Evolutionary conservation across 768 basidiomycete genomes (phyloP), one percentile per base, ranked within the genome.

Genomic region (Zangia roseola): DNA sequence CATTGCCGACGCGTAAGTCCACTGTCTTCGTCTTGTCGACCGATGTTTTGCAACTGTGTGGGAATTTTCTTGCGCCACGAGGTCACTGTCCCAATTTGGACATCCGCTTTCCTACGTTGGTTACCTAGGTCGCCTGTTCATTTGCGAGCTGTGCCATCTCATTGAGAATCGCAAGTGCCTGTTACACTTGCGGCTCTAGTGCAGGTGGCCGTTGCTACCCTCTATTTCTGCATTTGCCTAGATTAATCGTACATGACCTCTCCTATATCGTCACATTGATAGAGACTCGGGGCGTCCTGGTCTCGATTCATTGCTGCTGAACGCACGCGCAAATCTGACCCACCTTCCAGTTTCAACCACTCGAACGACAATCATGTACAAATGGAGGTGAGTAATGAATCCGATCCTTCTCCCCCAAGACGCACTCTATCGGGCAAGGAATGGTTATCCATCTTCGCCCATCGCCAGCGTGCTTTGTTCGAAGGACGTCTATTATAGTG

Each of bases 1-100:
- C 5, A 78, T 92, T 54, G 89, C 89, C 26, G 92, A 94, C 69
- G 78, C 78, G 87, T 90, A 62, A 66, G 84, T 77, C 13, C 33
- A 24, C 16, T 20, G 19, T 9, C 40, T 25, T 30, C 25, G 17
- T 28, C 45, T 40, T 44, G 26, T 57, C 6, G 39, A 37, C 40
- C 36, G 23, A 43, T 25, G n/a, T 5, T 28, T 39, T 42, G 45
- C 48, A 41, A 24, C 45, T 58, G n/a, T n/a, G n/a, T n/a, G n/a
- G 43, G 45, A 23, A 40, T 43, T 44, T n/a, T n/a, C n/a, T n/a
- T 25, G 21, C 52, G 52, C 59, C 59, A 60, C 59, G 44, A 56
- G 54, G 42, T 45, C 43, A 40, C 51, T 37, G 47, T 28, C 59
- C 43, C 5, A 39, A 50, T 47, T 45, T n/a, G 34, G 61, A 26